Evolutionary conservation across 352 stramenopile genomes (phyloP), one percentile per base, ranked within the genome.

Genomic region (Saprolegnia parasitica): DNA sequence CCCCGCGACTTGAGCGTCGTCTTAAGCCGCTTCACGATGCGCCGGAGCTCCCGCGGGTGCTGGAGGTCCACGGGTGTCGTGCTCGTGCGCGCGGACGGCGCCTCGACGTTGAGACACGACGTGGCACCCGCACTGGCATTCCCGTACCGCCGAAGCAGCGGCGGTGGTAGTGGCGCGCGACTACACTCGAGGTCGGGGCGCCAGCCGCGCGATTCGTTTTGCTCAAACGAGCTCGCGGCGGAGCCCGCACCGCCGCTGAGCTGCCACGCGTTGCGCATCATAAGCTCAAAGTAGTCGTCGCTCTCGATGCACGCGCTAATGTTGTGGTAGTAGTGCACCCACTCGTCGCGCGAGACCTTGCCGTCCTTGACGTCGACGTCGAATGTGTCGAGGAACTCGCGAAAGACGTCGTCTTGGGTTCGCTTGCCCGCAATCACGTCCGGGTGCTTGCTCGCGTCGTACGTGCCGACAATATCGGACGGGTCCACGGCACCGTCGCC

Each of bases 251-350:
- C 80, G 15, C 79, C 80, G 11, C 47, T 68, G 4, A 87, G 71
- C 32, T 78, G 76, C 79, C 75, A 80, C 11, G 72, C 45, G 23
- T 71, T 78, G n/a, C 71, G 58, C 62, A 80, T 71, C 47, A 80
- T 78, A 20, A 73, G 46, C 32, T 76, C 54, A 67, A 81, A 80
- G 56, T 83, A 81, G 58, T 83, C 77, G 71, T 88, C 80, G 32
- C 47, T 52, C 49, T 83, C 76, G 46, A 87, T 81, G 49, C 40
- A 57, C 1, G 72, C 71, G 29, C 60, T 71, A 1, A 87, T 45
- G 67, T 85, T 84, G 26, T 77, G 70, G 71, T 87, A 87, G 70
- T 87, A 88, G 54, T 86, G 71, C 11, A 76, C 40, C 58, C 87
- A 87, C 56, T 80, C 74, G 16, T 72, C 72, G 4, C 24, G 35